Conservation (phyloP, 2,329 filamentous ascomycete species). For the Ambrosiella xylebori region DNA sequence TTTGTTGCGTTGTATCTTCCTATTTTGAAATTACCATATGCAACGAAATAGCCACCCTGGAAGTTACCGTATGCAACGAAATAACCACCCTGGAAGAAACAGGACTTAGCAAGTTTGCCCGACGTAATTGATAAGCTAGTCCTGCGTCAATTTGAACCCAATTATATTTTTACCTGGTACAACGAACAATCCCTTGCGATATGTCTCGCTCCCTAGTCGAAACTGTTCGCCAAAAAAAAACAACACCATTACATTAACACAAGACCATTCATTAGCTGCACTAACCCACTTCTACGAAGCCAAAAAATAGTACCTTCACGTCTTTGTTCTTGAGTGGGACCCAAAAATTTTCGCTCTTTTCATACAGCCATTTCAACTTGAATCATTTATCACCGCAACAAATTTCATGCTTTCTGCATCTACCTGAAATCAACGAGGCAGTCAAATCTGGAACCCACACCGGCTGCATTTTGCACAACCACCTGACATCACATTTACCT, state of each 20-base stretch:
- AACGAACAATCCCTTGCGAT: background rate
- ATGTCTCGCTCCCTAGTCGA: background rate
- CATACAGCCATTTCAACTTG: too few relatives aligned
- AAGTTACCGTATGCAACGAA: too few relatives aligned
- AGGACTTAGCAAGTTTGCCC: background rate
- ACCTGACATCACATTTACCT: background rate
- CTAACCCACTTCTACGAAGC: too few relatives aligned
- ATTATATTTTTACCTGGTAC: background rate
- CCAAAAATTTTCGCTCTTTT: too few relatives aligned
- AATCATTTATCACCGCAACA: too few relatives aligned
- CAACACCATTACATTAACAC: background rate
- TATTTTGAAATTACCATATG: too few relatives aligned
- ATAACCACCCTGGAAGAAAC: background rate
- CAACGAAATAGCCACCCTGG: too few relatives aligned
- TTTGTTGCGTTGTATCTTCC: too few relatives aligned
- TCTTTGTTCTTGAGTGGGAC: too few relatives aligned
- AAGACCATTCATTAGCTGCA: background rate
- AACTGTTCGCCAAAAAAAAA: background rate
- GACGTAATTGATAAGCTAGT: background rate
- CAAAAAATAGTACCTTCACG: too few relatives aligned
- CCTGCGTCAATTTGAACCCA: background rate
- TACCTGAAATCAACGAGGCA: background rate
- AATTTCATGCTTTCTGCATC: too few relatives aligned
- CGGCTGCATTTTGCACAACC: background rate
- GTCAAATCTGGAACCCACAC: background rate